Percentiles rank a stretch among this genome's conserved stretches.
Evolutionary conservation across 768 basidiomycete genomes (phyloP).

Genomic region (Tricholoma flavovirens): DNA sequence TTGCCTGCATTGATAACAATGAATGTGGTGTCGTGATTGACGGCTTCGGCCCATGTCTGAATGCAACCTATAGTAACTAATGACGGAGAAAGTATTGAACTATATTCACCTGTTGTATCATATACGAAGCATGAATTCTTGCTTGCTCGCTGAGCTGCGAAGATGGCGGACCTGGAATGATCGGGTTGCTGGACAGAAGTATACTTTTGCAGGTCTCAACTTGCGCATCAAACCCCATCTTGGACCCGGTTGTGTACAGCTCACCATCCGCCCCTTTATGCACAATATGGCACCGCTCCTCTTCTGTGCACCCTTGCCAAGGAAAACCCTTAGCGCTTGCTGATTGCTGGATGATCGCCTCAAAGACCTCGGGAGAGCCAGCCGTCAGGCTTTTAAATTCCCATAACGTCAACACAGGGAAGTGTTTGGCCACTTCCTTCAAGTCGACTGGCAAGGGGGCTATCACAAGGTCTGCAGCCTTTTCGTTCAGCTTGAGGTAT

Average conservation of each 20-base stretch:
- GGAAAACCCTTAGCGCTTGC: neutral
- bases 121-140: neutral
- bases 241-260: neutral
- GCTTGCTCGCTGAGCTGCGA: neutral
- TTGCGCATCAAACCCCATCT: slow-evolving; percentile 6
- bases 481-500: too few species aligned
- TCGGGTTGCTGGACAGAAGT: neutral
- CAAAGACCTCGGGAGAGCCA: too few species aligned
- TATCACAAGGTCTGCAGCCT: too few species aligned
- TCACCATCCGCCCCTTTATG: neutral
- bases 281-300: neutral
- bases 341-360: neutral
- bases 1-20: too few species aligned
- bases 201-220: neutral
- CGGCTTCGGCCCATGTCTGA: too few species aligned
- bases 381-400: too few species aligned
- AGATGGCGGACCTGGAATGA: neutral
- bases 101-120: slow-evolving; percentile 7
- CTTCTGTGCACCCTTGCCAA: slow-evolving; percentile 7
- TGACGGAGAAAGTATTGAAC: too few species aligned
- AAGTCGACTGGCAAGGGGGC: too few species aligned
- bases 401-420: too few species aligned
- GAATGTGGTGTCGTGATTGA: too few species aligned
- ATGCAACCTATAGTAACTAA: too few species aligned
- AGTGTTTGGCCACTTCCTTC: too few species aligned